Base-by-base conservation (phyloP, 352 stramenopile species). In the Phytophthora cryptogea region DNA sequence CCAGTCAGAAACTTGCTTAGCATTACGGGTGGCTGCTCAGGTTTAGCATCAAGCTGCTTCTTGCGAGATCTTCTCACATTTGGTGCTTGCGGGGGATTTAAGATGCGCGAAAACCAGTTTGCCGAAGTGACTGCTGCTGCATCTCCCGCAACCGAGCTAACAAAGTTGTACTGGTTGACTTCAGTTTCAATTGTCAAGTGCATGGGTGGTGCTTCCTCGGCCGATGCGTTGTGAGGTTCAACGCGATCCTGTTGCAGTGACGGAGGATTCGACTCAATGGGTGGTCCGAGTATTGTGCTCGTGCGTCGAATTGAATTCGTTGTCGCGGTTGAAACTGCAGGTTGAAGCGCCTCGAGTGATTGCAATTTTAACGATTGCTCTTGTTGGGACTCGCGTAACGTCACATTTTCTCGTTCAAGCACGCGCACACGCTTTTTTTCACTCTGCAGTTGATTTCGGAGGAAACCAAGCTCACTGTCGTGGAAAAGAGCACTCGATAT, bases 351-450 rank as follows among this genome's bases (percentile, higher is more conserved):
- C 27, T 80, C 23, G 7, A 87, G 39, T 0, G 76, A 80, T 37
- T 87, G 73, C 13, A 88, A 59, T 33, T 81, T 90, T n/a, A 78
- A 33, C 11, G 68, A 45, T 55, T 87, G 66, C 13, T 84, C 74
- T 27, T 83, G 47, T 14, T 88, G 60, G 2, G 33, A 70, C 50
- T 88, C 76, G 2, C 74, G 72, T 3, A 90, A 36, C 4, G 74
- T 59, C 23, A 88, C 23, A 20, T 84, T 87, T 43, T 90, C 80
- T 41, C 70, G 68, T 43, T 90, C 80, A 0, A 90, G 65, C 2
- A 71, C 41, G 57, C 81, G 79, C 14, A 89, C 80, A 10, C 80
- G 76, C 17, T 75, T 81, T 27, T 86, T 87, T 23, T 90, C 80
- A 33, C 70, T 77, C 41, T 88, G 72, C 16, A 90, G 50, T 26